phyloP scores from a whole-genome alignment of 345 rosid species.

The Boechera stricta region DNA sequence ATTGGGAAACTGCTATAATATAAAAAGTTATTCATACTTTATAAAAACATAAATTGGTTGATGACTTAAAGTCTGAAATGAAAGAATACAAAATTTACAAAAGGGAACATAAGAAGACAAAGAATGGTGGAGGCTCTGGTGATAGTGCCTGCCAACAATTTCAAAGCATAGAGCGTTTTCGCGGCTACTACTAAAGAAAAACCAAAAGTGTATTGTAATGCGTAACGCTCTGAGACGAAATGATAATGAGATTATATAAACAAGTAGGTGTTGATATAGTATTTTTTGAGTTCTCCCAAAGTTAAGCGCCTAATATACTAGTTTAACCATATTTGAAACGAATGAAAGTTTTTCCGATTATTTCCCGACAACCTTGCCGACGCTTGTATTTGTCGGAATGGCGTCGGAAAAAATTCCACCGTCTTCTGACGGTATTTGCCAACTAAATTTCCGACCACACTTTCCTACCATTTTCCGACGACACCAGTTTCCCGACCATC shows the following conservation, averaged over 20 bases:
- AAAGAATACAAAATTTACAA: slow-evolving; percentile 4
- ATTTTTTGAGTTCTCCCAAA: no score
- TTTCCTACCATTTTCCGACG: no score
- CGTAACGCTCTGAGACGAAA: not conserved
- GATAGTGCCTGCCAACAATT: slow-evolving; percentile 39
- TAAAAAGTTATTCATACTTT: not conserved
- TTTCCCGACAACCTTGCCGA: no score
- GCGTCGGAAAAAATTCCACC: no score
- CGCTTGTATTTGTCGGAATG: no score
- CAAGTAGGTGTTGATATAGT: no score
- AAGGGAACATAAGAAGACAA: slow-evolving; percentile 32
- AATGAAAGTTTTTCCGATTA: no score
- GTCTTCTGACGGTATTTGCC: no score
- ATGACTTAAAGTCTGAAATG: not conserved
- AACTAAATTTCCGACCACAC: no score
- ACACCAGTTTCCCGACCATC: no score
- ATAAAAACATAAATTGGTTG: not conserved
- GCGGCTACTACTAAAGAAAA: not conserved
- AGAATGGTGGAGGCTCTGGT: slow-evolving; percentile 25
- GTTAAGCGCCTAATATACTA: no score
- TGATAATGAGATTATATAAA: not conserved
- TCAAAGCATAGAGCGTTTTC: slow-evolving; percentile 30
- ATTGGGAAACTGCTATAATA: not conserved
- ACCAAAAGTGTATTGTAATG: not conserved
- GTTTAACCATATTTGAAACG: no score